phyloP scores from a whole-genome alignment of 192 early-diverging fungal genomes.

The Coemansia sp. region DNA sequence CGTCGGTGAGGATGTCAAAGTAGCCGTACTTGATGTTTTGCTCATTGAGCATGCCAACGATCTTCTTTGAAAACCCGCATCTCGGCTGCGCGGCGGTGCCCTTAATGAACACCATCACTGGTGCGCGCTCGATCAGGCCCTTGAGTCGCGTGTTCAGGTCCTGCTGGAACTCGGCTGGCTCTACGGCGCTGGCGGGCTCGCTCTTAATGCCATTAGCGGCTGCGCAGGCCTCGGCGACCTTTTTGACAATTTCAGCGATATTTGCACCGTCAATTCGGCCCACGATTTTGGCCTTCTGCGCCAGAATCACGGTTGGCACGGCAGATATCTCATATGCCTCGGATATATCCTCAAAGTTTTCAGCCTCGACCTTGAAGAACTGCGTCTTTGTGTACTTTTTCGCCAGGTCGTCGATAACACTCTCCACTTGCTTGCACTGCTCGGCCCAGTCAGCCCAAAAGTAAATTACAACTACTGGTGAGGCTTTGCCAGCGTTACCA shows the following conservation, averaged over 20 bases:
- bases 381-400: slow-evolving; percentile 69
- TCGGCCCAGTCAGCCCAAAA: slow-evolving; percentile 93
- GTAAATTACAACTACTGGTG: slow-evolving; percentile 60
- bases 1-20: slow-evolving; percentile 92
- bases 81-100: slow-evolving; percentile 88
- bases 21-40: slow-evolving; percentile 75
- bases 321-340: slow-evolving; percentile 87
- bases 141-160: slow-evolving; percentile 72
- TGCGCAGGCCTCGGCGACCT: slow-evolving; percentile 52
- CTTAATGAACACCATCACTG: slow-evolving; percentile 97
- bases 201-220: slow-evolving; percentile 25
- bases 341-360: slow-evolving; percentile 83
- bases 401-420: slow-evolving; percentile 84
- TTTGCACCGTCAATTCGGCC: slow-evolving; percentile 90
- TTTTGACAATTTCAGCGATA: slow-evolving; percentile 70
- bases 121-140: slow-evolving; percentile 63
- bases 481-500: background rate
- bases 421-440: slow-evolving; percentile 90
- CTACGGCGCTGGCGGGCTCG: slow-evolving; percentile 33
- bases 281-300: slow-evolving; percentile 66
- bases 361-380: slow-evolving; percentile 90
- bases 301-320: slow-evolving; percentile 87
- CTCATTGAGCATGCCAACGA: slow-evolving; percentile 76
- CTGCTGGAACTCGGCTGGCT: slow-evolving; percentile 61
- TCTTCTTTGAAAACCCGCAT: slow-evolving; percentile 87